Conservation (phyloP, 129 eudicot genomes). For the Chrysanthemum seticuspe region DNA sequence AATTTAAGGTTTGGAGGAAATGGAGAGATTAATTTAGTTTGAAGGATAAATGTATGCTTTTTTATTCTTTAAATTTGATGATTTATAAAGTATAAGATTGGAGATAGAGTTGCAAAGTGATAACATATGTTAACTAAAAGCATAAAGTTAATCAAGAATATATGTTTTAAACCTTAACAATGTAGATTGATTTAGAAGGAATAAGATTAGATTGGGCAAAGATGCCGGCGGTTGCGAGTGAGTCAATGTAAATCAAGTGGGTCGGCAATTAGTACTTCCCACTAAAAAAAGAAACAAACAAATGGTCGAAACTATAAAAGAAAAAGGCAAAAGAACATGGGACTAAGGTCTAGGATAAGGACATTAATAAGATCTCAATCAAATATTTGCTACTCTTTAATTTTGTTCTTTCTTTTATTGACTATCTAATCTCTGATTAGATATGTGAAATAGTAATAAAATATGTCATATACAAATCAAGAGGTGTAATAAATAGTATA, state of each 20-base stretch:
- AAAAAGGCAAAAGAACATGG: constrained; percentile 27
- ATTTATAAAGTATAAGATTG: too few relatives aligned
- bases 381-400: constrained; percentile 6
- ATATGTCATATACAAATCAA: too few relatives aligned
- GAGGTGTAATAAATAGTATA: too few relatives aligned
- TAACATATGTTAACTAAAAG: too few relatives aligned
- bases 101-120: too few relatives aligned
- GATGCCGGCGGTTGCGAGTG: constrained; percentile 42
- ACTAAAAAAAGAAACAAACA: constrained; percentile 15
- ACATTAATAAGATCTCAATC: constrained; percentile 21
- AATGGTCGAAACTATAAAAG: constrained; percentile 15
- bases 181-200: constrained; percentile 27
- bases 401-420: background rate
- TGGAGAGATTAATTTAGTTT: too few relatives aligned
- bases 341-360: constrained; percentile 28
- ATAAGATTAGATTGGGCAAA: constrained; percentile 21
- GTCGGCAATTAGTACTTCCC: constrained; percentile 35
- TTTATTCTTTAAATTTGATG: too few relatives aligned
- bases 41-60: too few relatives aligned
- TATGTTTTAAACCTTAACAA: too few relatives aligned
- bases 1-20: too few relatives aligned
- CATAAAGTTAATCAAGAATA: too few relatives aligned
- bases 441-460: too few relatives aligned
- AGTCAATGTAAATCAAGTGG: constrained; percentile 32
- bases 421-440: background rate